phyloP scores from a whole-genome alignment of 2,329 filamentous ascomycete genomes.

The Coniochaeta prunicola region DNA sequence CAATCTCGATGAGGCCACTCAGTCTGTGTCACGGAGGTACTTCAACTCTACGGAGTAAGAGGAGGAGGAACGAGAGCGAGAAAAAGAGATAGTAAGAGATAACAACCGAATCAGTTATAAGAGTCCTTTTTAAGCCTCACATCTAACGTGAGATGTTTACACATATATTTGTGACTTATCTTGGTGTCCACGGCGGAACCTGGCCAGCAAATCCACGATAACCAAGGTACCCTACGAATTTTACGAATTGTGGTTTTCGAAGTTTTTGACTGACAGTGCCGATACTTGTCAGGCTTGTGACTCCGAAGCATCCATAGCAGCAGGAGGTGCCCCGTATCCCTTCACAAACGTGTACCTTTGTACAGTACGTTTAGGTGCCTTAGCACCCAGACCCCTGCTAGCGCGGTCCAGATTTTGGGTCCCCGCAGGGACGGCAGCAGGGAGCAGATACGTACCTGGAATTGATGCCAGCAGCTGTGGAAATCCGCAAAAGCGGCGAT shows the following conservation, averaged over 20 bases:
- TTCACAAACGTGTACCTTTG: neutral
- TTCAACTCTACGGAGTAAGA: too few relatives aligned
- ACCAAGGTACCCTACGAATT: neutral
- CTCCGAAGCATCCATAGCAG: too few relatives aligned
- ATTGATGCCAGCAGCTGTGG: neutral
- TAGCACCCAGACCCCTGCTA: too few relatives aligned
- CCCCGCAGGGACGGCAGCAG: neutral
- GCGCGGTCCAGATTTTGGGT: neutral
- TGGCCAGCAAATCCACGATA: neutral
- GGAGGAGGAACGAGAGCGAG: too few relatives aligned
- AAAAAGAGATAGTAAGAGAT: too few relatives aligned
- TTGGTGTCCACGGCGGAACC: neutral
- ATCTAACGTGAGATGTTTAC: neutral
- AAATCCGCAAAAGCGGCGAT: neutral
- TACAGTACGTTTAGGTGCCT: too few relatives aligned
- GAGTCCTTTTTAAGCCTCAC: neutral
- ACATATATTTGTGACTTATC: neutral
- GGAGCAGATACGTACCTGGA: neutral
- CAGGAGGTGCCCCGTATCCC: neutral
- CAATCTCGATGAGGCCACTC: too few relatives aligned
- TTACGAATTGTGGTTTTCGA: neutral
- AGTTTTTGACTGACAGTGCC: neutral
- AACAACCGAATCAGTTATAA: neutral
- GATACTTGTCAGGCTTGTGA: too few relatives aligned
- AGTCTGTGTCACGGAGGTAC: too few relatives aligned